phyloP scores from a whole-genome alignment of 257 asterid genomes.

The Echites panduratus region DNA sequence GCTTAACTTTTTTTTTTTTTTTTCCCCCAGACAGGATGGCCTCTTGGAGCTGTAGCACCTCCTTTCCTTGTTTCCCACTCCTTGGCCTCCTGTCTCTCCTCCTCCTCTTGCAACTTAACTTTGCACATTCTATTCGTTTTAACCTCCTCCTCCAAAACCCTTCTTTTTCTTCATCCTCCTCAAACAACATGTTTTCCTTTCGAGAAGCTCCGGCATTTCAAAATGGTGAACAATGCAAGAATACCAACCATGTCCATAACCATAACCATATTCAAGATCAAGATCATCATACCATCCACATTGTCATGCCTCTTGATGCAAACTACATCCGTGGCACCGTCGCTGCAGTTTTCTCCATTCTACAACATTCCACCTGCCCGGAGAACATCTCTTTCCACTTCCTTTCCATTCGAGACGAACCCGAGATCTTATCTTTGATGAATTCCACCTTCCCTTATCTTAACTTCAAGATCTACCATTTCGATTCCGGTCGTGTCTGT shows the following conservation, averaged over 20 bases:
- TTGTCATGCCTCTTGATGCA: conserved; percentile 72
- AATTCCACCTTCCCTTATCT: conserved; percentile 77
- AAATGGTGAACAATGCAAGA: conserved; percentile 51
- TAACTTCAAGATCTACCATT: conserved; percentile 46
- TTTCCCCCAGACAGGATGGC: conserved; percentile 95
- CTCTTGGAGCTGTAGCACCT: conserved; percentile 38
- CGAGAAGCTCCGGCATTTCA: conserved; percentile 79
- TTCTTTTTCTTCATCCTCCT: too few species aligned
- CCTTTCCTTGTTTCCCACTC: conserved; percentile 30
- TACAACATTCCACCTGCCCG: conserved; percentile 79
- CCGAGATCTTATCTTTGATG: conserved; percentile 41
- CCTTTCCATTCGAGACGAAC: conserved; percentile 21
- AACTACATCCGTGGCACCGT: conserved; percentile 78
- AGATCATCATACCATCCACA: conserved; percentile 47
- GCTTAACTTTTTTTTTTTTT: too few species aligned
- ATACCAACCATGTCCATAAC: too few species aligned
- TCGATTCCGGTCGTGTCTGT: conserved; percentile 51
- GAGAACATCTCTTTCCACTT: conserved; percentile 50
- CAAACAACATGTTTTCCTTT: conserved; percentile 36
- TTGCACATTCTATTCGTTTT: conserved; percentile 40
- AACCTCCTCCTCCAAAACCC: conserved; percentile 29
- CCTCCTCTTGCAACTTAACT: conserved; percentile 30
- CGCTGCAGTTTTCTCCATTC: conserved; percentile 67
- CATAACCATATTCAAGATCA: too few species aligned
- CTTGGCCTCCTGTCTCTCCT: conserved; percentile 82